A percentile compares a stretch with the other conserved stretches of the same genome.
phyloP scores from a whole-genome alignment of 2,329 filamentous ascomycete genomes.

The Aspergillus quadrilineatus region DNA sequence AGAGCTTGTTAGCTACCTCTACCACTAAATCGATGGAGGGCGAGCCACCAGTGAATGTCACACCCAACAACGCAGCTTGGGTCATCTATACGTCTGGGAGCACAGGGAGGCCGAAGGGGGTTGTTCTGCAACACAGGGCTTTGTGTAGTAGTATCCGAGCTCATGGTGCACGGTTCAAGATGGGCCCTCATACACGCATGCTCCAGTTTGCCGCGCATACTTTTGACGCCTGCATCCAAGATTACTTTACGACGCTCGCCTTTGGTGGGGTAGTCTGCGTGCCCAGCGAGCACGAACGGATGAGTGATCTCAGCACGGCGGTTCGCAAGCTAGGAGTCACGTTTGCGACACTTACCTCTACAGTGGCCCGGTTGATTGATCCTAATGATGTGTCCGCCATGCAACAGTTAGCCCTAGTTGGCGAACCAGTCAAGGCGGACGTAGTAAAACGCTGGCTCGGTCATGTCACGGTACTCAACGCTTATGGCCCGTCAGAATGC shows the following conservation, averaged over 20 bases:
- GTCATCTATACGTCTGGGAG: conserved; percentile 56
- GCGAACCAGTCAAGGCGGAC: no score
- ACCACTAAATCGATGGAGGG: no score
- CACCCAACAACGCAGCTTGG: conserved; percentile 35
- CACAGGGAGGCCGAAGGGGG: conserved; percentile 53
- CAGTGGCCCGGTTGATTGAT: conserved; percentile 44
- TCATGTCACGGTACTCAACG: no score
- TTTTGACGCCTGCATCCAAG: conserved; percentile 45
- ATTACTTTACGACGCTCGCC: conserved; percentile 31
- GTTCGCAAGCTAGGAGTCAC: conserved; percentile 42
- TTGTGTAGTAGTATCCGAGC: conserved; percentile 52
- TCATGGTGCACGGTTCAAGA: conserved; percentile 47
- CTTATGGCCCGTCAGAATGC: no score
- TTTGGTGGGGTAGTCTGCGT: conserved; percentile 48
- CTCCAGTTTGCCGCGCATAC: conserved; percentile 45
- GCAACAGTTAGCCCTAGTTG: conserved; percentile 9
- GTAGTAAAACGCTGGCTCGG: no score
- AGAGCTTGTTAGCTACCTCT: background rate
- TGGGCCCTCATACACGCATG: conserved; percentile 41
- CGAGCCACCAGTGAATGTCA: background rate
- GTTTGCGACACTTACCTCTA: conserved; percentile 55
- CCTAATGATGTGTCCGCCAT: conserved; percentile 36
- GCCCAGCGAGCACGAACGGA: conserved; percentile 41
- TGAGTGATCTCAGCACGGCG: conserved; percentile 43
- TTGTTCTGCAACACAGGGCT: conserved; percentile 58